Percentiles rank a stretch among this genome's conserved stretches.
These are phyloP conservation scores for Termitomyces sp. DNA, from an alignment of 768 basidiomycete genomes.

Conservation along the genomic window DNA sequence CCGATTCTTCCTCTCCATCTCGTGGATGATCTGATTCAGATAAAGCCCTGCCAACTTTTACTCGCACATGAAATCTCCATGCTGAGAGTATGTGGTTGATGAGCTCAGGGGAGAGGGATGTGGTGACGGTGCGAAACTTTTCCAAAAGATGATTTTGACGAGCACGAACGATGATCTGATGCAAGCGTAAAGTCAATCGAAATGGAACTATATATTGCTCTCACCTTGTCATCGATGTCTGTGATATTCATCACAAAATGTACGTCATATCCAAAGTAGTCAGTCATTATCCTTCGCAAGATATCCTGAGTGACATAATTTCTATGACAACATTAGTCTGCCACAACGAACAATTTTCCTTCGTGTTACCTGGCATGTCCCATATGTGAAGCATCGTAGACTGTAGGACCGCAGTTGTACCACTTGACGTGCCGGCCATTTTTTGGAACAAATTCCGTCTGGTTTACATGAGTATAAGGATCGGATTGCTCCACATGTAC, in stretches of 20 bases:
- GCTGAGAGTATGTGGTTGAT: slow-evolving; percentile 51
- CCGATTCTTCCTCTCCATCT: slow-evolving; percentile 41
- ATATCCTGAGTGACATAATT: slow-evolving; percentile 97
- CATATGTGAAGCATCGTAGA: slow-evolving; percentile 98
- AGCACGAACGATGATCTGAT: slow-evolving; percentile 88
- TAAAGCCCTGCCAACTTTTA: slow-evolving; percentile 61
- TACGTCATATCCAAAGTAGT: slow-evolving; percentile 97
- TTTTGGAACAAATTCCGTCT: slow-evolving; percentile 75
- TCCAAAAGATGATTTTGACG: slow-evolving; percentile 74
- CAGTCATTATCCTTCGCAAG: slow-evolving; percentile 80
- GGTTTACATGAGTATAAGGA: slow-evolving; percentile 11
- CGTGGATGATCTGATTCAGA: slow-evolving; percentile 40
- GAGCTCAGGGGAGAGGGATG: slow-evolving; percentile 49
- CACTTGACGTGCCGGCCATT: slow-evolving; percentile 80
- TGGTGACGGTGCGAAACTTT: slow-evolving; percentile 49
- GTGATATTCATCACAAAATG: slow-evolving; percentile 99
- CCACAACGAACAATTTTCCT: neutral
- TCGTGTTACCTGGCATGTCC: slow-evolving; percentile 84
- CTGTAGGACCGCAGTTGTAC: slow-evolving; percentile 99
- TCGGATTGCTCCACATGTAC: neutral
- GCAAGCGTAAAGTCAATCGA: neutral
- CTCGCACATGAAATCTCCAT: slow-evolving; percentile 59
- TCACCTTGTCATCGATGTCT: slow-evolving; percentile 97
- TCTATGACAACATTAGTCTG: slow-evolving; percentile 32
- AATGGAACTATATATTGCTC: slow-evolving; percentile 13